Percentiles rank a stretch among this genome's conserved stretches.
phyloP scores from a whole-genome alignment of 371 early-diverging fungal species.

The Choanephora cucurbitarum region DNA sequence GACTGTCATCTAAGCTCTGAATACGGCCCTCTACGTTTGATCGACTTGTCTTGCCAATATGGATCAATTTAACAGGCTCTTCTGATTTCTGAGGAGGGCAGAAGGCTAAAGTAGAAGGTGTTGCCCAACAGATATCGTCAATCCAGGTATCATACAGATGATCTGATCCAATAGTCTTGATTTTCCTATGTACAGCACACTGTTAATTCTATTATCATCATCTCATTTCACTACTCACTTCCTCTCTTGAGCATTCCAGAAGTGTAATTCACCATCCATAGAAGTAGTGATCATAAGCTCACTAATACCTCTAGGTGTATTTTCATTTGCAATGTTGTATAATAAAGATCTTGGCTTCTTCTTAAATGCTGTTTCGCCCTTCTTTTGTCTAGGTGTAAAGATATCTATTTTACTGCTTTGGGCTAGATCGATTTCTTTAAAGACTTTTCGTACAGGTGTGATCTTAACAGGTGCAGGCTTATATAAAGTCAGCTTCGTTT shows the following conservation, averaged over 20 bases:
- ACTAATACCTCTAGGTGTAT: slow-evolving; percentile 8
- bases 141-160: slow-evolving; percentile 31
- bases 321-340: slow-evolving; percentile 25
- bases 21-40: slow-evolving; percentile 26
- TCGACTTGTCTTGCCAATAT: slow-evolving; percentile 18
- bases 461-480: background rate
- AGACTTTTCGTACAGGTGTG: background rate
- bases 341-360: slow-evolving; percentile 40
- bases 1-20: slow-evolving; percentile 22
- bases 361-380: background rate
- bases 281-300: slow-evolving; percentile 37
- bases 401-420: slow-evolving; percentile 13
- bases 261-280: slow-evolving; percentile 38
- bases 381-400: slow-evolving; percentile 2
- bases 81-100: slow-evolving; percentile 16
- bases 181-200: no score
- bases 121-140: slow-evolving; percentile 42
- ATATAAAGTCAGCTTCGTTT: no score
- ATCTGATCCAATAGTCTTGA: slow-evolving; percentile 29
- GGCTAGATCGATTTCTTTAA: slow-evolving; percentile 8
- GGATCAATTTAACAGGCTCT: slow-evolving; percentile 18
- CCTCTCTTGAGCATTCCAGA: slow-evolving; percentile 29
- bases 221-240: no score
- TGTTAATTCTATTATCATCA: no score
- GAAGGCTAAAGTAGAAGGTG: slow-evolving; percentile 29